Base-by-base conservation (phyloP, 192 early-diverging fungal species). In the Rhizophagus clarus region DNA sequence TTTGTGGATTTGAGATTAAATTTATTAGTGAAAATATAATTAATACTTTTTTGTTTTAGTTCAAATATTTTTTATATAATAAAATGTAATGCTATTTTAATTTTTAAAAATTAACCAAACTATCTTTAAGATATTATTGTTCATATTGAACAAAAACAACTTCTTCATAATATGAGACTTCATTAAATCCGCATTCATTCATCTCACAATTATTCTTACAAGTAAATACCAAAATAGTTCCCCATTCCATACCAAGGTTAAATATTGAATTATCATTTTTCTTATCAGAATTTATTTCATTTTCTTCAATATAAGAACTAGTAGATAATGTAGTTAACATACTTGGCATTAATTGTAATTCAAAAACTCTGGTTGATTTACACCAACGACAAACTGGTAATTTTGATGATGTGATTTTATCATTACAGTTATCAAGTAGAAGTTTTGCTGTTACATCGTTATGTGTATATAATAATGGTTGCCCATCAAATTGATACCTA, bases 311-410 rank as follows among this genome's bases (percentile, higher is more conserved):
- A 45, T 82, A 84, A 11, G 87, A 83, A 22, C 91, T 89, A 9
- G 92, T 91, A 22, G 91, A 90, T 47, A 98, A 85, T 20, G 93
- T 74, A 1, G 91, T 89, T 61, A 98, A 82, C 32, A 94, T 80
- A 72, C 92, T 92, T 0, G 97, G 96, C 97, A 98, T 98, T 31
- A 98, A 83, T 83, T 98, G 97, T 77, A 94, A 93, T 83, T 98
- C 97, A 85, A 96, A 98, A 20, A 91, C 87, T 20, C 97, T 87
- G 11, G 83, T 86, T 15, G 85, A 89, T 9, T 84, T 83, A 80
- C 97, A 98, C 29, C 82, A 82, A 20, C 82, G 80, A 81, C 97
- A 98, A 4, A 69, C 72, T 0, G 92, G 90, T 51, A 95, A 87
- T 22, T 77, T 70, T 15, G 79, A 80, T 3, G 83, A 85, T 31